A percentile compares a stretch with the other conserved stretches of the same genome.
Conservation (phyloP, 2,329 filamentous ascomycete genomes). For the Diaporthe ampelina region DNA sequence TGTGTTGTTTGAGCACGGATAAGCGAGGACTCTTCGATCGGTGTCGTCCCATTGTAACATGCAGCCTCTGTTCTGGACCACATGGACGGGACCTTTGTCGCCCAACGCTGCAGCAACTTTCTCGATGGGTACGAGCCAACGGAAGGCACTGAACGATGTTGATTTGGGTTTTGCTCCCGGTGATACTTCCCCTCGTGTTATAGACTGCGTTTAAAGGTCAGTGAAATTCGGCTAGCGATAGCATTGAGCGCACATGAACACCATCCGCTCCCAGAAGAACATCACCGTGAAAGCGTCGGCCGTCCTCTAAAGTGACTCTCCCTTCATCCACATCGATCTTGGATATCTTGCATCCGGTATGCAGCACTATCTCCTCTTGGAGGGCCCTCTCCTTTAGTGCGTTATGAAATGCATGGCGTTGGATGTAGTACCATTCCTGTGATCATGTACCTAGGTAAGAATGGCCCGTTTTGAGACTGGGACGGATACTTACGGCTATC, state of each 20-base stretch:
- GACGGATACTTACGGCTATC: not conserved
- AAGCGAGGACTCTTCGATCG: not conserved
- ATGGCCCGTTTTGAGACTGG: not conserved
- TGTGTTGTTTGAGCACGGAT: slow-evolving; percentile 20
- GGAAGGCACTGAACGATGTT: not conserved
- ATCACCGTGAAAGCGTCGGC: slow-evolving; percentile 4
- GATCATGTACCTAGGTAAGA: not conserved
- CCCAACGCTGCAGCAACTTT: not conserved
- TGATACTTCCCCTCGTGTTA: not conserved
- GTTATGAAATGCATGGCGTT: slow-evolving; percentile 7
- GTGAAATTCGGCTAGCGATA: not conserved
- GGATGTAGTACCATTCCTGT: slow-evolving; percentile 18
- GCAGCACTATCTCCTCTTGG: not conserved
- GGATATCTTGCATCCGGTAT: slow-evolving; percentile 12
- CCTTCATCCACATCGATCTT: not conserved
- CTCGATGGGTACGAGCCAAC: slow-evolving; percentile 2
- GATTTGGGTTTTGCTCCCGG: not conserved
- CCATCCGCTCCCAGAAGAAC: slow-evolving; percentile 26
- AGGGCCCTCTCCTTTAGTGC: not conserved
- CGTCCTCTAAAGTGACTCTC: slow-evolving; percentile 22
- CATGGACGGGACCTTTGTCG: slow-evolving; percentile 13
- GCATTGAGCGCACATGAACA: not conserved
- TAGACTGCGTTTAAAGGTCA: not conserved
- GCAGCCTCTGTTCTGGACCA: not conserved
- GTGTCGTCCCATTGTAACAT: slow-evolving; percentile 13